These are phyloP conservation scores for Ambrosiella cleistominuta DNA, from an alignment of 2,329 filamentous ascomycete genomes.

Conservation along the genomic window DNA sequence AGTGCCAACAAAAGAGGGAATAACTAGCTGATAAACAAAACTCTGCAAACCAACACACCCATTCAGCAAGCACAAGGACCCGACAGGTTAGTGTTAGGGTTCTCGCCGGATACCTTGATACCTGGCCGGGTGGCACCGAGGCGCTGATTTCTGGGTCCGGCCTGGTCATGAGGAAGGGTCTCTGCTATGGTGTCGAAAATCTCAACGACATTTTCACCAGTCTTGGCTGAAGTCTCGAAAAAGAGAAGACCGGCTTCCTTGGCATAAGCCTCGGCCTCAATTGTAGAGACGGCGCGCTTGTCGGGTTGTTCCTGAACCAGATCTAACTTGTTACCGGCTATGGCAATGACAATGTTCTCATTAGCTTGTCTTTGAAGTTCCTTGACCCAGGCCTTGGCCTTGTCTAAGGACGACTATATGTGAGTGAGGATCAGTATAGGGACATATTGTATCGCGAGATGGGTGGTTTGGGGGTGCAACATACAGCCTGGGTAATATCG, in stretches of 20 bases:
- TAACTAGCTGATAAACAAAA: conserved; percentile 1
- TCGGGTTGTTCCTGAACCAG: conserved; percentile 86
- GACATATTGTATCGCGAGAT: neutral
- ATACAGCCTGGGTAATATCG: conserved; percentile 96
- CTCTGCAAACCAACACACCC: neutral
- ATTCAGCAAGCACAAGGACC: conserved; percentile 39
- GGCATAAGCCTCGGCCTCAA: conserved; percentile 89
- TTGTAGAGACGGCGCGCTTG: conserved; percentile 77
- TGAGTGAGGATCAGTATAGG: conserved; percentile 13
- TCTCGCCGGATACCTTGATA: conserved; percentile 39
- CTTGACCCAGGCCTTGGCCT: conserved; percentile 98
- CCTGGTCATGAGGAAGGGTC: conserved; percentile 92
- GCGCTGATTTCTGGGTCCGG: conserved; percentile 72
- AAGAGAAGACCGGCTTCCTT: conserved; percentile 86
- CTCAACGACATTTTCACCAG: conserved; percentile 85
- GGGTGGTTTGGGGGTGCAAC: conserved; percentile 20
- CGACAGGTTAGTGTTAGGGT: conserved; percentile 37
- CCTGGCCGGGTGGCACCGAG: conserved; percentile 38
- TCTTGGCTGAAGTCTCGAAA: conserved; percentile 98
- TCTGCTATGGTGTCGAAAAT: conserved; percentile 95
- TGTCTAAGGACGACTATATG: conserved; percentile 76
- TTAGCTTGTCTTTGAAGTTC: conserved; percentile 97
- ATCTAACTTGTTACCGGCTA: conserved; percentile 96
- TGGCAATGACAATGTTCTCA: conserved; percentile 97
- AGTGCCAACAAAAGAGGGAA: neutral